Evolutionary conservation across 768 basidiomycete species (phyloP), one percentile per base, ranked within the genome.

Genomic region (Arthromyces matolae): DNA sequence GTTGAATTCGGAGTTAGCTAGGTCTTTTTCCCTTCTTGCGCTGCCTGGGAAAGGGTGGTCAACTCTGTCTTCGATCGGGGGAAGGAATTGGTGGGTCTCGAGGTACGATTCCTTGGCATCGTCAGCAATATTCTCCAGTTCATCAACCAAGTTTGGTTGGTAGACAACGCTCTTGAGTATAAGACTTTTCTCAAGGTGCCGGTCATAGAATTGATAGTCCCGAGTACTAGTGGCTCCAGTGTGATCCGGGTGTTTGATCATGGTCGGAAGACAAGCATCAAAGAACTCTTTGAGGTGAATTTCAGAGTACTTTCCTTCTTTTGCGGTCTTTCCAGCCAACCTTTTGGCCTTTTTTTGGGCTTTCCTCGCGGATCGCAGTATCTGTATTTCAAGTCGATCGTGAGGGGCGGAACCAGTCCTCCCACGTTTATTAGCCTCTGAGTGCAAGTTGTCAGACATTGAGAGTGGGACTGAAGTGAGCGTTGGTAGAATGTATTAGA

Each of bases 181-280:
- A 14, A 54, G 45, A 24, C 35, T 34, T 10, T 49, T n/a, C 8
- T 41, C 43, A 5, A 54, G 52, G 36, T 54, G 49, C 12, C 20
- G 38, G 20, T 54, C 52, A 18, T 42, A 53, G 5, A 19, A 38
- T 1, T 43, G 38, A n/a, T 47, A 48, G 3, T 13, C 4, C 1
- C 52, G 33, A 5, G 52, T 53, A 2, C 32, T 23, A 22, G n/a
- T 38, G 36, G 36, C 25, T n/a, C n/a, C n/a, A n/a, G n/a, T n/a
- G n/a, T n/a, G n/a, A 0, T 7, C n/a, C 7, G 42, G 45, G 6
- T 4, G 4, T 10, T 38, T 23, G 13, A 38, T 23, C 36, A 38
- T 38, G 14, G 36, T 38, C 12, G 36, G 36, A 19, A 38, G 20
- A 38, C 20, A 22, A 12, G 36, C 20, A 13, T 38, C 10, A 6